phyloP scores from a whole-genome alignment of 768 basidiomycete species.

The Panaeolus papilionaceus region DNA sequence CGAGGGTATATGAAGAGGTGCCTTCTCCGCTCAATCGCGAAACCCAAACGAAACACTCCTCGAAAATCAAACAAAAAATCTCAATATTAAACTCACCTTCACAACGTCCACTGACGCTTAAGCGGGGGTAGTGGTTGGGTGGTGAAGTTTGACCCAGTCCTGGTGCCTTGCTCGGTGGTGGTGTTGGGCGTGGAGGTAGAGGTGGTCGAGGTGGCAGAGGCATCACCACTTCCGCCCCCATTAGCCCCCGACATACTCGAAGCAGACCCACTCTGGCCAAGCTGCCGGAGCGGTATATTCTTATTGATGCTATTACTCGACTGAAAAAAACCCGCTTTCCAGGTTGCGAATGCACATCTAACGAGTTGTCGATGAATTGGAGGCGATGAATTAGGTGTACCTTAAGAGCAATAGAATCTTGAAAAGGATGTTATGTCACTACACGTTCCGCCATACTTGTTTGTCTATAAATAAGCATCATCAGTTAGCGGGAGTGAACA shows the following conservation, averaged over 20 bases:
- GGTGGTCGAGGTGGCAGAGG: not conserved
- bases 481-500: slow-evolving; percentile 9
- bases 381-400: slow-evolving; percentile 48
- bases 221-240: no score
- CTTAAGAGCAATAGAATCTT: slow-evolving; percentile 39
- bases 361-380: slow-evolving; percentile 42
- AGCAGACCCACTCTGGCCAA: no score
- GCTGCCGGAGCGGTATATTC: slow-evolving; percentile 3
- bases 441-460: slow-evolving; percentile 90
- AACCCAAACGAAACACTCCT: not conserved
- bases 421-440: no score
- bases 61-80: not conserved
- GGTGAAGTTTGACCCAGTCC: slow-evolving; percentile 36
- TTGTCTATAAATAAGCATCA: slow-evolving; percentile 60
- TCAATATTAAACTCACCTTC: slow-evolving; percentile 52
- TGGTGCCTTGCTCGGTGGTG: slow-evolving; percentile 38
- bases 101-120: slow-evolving; percentile 92
- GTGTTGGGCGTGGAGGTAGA: not conserved
- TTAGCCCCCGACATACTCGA: no score
- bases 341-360: not conserved
- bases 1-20: not conserved
- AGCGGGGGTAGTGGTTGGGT: slow-evolving; percentile 45
- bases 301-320: slow-evolving; percentile 2
- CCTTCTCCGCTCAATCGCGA: not conserved
- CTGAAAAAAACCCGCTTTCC: not conserved